Base-by-base conservation (phyloP, 345 rosid genomes). In the Populus simonii region DNA sequence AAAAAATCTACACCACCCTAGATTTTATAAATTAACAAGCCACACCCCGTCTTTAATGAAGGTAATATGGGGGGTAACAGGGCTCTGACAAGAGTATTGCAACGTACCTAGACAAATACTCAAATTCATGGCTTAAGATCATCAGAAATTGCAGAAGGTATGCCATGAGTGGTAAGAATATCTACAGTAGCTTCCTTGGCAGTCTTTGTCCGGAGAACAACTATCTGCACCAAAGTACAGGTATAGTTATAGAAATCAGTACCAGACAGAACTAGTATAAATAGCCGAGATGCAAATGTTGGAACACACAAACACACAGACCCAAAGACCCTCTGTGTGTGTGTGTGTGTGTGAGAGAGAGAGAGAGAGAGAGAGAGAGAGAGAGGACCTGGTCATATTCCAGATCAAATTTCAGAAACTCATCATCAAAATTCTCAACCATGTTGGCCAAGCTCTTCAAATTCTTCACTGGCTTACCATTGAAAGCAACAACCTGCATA, bases 61-160 rank as follows among this genome's bases (percentile, higher is more conserved):
- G 35, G 15, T 27, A 43, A 36, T 38, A 12, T 1, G 43, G 23
- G 49, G 27, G 38, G 70, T 35, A 31, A 7, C 35, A 33, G 18
- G 23, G 62, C 69, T 29, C 72, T 18, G 45, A 35, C 66, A 79
- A 66, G 45, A 73, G 27, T 4, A 68, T 55, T 8, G 69, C 36
- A 73, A 13, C 18, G 5, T 39, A 55, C 59, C 77, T 53, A 41
- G 22, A 43, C 59, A 67, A 51, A 3, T 45, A 57, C 41, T 23
- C 43, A 57, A 39, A 57, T 59, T 79, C 69, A 79, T 31, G 69
- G 70, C 84, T 87, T 91, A 80, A 95, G 97, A 85, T 95, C 97
- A 71, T 88, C 94, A 47, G 98, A 95, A 90, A 89, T 88, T 31
- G 98, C 92, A 45, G 97, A 88, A 75, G 99, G 95, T 84, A 95